Base-by-base conservation (phyloP, 2,329 filamentous ascomycete genomes). In the Verticillium longisporum region DNA sequence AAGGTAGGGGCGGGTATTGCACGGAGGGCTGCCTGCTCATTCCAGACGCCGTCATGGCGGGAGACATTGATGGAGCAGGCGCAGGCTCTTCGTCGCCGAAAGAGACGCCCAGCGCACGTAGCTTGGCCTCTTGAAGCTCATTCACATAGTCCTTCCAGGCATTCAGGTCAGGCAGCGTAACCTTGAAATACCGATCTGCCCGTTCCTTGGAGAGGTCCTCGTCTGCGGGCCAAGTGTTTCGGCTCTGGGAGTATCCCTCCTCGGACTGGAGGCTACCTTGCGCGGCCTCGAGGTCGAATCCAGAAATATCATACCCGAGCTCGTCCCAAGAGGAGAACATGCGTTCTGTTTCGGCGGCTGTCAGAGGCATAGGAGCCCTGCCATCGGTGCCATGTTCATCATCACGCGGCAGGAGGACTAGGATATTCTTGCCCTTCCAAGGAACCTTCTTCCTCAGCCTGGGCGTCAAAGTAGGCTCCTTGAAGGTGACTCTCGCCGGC, bases 91-190 rank as follows among this genome's bases (percentile, higher is more conserved):
- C 88, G 57, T 89, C 87, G 38, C 87, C 90, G 63, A 91, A 82
- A 18, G 87, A 92, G 13, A 98, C 95, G 65, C 95, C 95, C 60
- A 99, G 82, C 58, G 94, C 93, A 63, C 92, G 88, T 59, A 99
- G 81, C 76, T 97, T 99, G 63, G 94, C 92, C 77, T 99, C 95
- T 67, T 91, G 87, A 38, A 98, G 79, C 66, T 89, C 88, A 60
- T 89, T 84, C 62, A 93, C 89, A 73, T 98, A 97, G 32, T 86
- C 80, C 69, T 91, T 89, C 84, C 84, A 87, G 1, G 83, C 80
- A 71, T 88, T 86, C 64, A 89, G 76, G 69, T 91, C 88, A 1
- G 91, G 89, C 62, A 95, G 80, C 31, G 82, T 81, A 38, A 95
- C 88, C 60, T 79, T 80, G 69, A 80, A 88, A n/a, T 73, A 73